Evolutionary conservation across 177 flowering plant genomes (phyloP), one percentile per base, ranked within the genome.

Genomic region (Vitis hybrid): DNA sequence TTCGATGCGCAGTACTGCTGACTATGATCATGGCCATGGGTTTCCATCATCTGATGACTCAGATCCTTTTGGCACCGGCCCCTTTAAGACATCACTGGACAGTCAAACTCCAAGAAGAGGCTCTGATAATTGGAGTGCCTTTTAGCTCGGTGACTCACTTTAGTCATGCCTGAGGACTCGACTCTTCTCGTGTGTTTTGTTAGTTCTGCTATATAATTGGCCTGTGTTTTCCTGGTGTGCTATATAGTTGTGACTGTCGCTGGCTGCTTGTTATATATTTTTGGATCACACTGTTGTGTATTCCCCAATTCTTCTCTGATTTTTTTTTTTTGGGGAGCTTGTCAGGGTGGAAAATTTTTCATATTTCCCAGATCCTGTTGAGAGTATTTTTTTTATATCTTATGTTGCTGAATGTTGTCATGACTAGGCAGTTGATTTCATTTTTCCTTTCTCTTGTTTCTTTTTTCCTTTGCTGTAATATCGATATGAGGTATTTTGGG

Each of bases 71-170:
- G 93, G 90, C 7, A 71, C 69, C 63, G 90, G 86, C 12, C 88
- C 92, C 10, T 88, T 88, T 69, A 84, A 70, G 75, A 71, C 83
- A 18, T 74, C 93, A 6, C 64, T 74, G 10, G 94, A 83, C 16
- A 79, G 72, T 73, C 83, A 81, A 70, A 87, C 88, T 49, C 82
- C 88, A 10, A 81, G 83, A 66, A 81, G 71, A 78, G 78, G 72
- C 56, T 84, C 90, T 48, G 90, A 88, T 68, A 62, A 77, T 65
- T 91, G 94, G 90, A 86, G 84, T 65, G 85, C 91, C 8, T 87
- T 87, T 62, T 82, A 83, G 86, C 53, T 13, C 14, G 62, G 65
- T 29, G 3, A 48, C 19, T 59, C 12, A 53, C 15, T 12, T n/a
- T 16, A 15, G 53, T 50, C 15, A 50, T 45, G 51, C 49, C 39